Percentiles rank a stretch among this genome's conserved stretches.
phyloP scores from a whole-genome alignment of 2,329 filamentous ascomycete species.

The Penicillium sp. region DNA sequence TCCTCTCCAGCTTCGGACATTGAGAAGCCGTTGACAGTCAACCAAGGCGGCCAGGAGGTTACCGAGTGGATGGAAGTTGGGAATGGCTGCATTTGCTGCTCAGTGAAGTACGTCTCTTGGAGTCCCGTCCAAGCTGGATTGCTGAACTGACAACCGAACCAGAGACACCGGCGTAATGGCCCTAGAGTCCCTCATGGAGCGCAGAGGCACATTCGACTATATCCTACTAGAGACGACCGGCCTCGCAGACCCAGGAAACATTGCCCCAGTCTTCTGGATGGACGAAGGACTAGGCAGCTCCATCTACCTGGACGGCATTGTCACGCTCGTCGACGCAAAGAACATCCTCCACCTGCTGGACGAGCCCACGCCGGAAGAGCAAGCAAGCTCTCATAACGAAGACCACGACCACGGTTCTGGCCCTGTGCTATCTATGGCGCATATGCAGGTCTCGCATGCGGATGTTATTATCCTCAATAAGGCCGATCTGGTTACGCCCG shows the following conservation, averaged over 20 bases:
- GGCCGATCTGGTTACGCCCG: conserved; percentile 73
- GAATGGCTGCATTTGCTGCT: conserved; percentile 97
- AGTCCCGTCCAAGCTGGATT: background rate
- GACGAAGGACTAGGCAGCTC: conserved; percentile 93
- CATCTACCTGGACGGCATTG: conserved; percentile 95
- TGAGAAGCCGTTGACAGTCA: conserved; percentile 92
- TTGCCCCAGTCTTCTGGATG: conserved; percentile 96
- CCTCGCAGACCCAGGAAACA: conserved; percentile 90
- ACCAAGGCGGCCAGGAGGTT: conserved; percentile 76
- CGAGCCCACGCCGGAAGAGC: conserved; percentile 55
- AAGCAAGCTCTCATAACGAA: conserved; percentile 52
- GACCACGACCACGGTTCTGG: conserved; percentile 53
- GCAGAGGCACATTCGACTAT: conserved; percentile 92
- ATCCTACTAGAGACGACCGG: conserved; percentile 96
- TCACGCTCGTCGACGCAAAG: conserved; percentile 92
- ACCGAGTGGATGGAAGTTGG: conserved; percentile 95
- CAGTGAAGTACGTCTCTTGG: conserved; percentile 72
- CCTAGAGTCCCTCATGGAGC: conserved; percentile 93
- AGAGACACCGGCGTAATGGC: conserved; percentile 91
- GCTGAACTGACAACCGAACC: conserved; percentile 3
- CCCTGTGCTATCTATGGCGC: conserved; percentile 82
- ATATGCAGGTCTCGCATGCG: conserved; percentile 94
- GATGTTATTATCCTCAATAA: conserved; percentile 97
- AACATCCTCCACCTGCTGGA: conserved; percentile 84
- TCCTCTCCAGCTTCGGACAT: conserved; percentile 75